Conservation (phyloP, 306 rosid genomes). For the Gastrolobium villosum region DNA sequence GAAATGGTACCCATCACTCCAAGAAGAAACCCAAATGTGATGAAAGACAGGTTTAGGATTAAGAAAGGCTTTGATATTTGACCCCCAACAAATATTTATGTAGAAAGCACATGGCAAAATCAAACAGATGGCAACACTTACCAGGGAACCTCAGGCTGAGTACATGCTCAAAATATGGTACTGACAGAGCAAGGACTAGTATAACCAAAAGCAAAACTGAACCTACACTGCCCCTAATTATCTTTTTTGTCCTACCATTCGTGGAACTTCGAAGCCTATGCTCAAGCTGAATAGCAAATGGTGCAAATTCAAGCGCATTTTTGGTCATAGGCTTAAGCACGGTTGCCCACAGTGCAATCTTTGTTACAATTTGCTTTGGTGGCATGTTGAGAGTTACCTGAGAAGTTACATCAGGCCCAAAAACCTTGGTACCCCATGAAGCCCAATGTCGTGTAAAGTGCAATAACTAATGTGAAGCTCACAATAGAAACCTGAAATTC, state of each 20-base stretch:
- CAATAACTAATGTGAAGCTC: constrained; percentile 70
- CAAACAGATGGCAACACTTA: constrained; percentile 56
- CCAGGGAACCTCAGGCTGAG: constrained; percentile 84
- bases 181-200: constrained; percentile 64
- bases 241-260: constrained; percentile 53
- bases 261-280: constrained; percentile 60
- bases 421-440: constrained; percentile 81
- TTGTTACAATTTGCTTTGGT: constrained; percentile 52
- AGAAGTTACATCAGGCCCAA: constrained; percentile 64
- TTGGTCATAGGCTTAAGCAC: constrained; percentile 84
- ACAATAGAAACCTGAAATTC: constrained; percentile 67
- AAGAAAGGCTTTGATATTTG: constrained; percentile 55
- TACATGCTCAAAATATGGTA: constrained; percentile 75
- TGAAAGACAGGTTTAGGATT: constrained; percentile 53
- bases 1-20: constrained; percentile 71
- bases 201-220: constrained; percentile 61
- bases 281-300: constrained; percentile 75
- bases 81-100: constrained; percentile 69
- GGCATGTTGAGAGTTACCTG: constrained; percentile 89
- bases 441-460: constrained; percentile 55
- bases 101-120: constrained; percentile 72
- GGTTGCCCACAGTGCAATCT: constrained; percentile 79
- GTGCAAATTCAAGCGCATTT: constrained; percentile 82
- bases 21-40: constrained; percentile 61
- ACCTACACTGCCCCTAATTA: constrained; percentile 60